Conservation (phyloP, 495 filamentous ascomycete species). For the Podospora pseudoanserina region DNA sequence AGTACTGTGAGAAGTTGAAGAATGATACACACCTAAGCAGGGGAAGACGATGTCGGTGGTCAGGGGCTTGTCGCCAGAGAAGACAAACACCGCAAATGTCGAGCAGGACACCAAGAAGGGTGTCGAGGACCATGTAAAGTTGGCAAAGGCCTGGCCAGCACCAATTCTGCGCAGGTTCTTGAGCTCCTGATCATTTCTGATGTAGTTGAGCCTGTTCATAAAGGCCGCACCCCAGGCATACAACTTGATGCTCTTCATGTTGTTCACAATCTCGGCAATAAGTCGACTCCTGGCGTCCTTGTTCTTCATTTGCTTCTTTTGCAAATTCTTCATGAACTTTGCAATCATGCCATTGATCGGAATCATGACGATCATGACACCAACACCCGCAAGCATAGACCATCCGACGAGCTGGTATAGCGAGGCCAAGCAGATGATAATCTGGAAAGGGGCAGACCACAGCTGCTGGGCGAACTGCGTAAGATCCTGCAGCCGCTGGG, state of each 20-base stretch:
- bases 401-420: constrained; percentile 89
- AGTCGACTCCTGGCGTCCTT: constrained; percentile 91
- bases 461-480: constrained; percentile 93
- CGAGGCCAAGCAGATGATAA: constrained; percentile 88
- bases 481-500: constrained; percentile 88
- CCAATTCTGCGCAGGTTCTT: constrained; percentile 96
- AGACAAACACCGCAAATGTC: constrained; percentile 91
- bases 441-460: constrained; percentile 97
- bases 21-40: constrained; percentile 54
- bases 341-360: constrained; percentile 94
- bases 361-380: constrained; percentile 95
- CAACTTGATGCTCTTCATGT: constrained; percentile 98
- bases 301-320: constrained; percentile 98
- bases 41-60: constrained; percentile 96
- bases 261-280: constrained; percentile 98
- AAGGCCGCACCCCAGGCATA: constrained; percentile 97
- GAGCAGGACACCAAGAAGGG: constrained; percentile 97
- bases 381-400: constrained; percentile 96
- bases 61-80: constrained; percentile 73
- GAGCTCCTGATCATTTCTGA: constrained; percentile 92
- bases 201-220: constrained; percentile 92
- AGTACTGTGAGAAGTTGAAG: constrained; percentile 3
- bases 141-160: constrained; percentile 86
- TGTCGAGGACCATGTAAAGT: constrained; percentile 99
- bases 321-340: constrained; percentile 85